These are phyloP conservation scores for Porphyrellus sp. DNA, from an alignment of 1,284 basidiomycete genomes.

Conservation along the genomic window DNA sequence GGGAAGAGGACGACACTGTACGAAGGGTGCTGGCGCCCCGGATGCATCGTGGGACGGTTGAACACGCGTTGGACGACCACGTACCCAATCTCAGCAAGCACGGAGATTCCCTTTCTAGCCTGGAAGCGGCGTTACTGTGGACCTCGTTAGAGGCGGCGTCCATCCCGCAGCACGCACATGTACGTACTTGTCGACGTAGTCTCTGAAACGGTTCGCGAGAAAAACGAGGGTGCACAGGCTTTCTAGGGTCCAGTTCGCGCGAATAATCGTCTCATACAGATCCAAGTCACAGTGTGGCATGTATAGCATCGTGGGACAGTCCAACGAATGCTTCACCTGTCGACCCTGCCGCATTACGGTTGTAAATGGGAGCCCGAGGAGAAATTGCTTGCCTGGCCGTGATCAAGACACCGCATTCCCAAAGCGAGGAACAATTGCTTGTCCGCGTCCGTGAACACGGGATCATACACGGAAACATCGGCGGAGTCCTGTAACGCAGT, in stretches of 20 bases:
- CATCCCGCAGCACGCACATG: conserved; percentile 18
- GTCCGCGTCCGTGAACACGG: conserved; percentile 65
- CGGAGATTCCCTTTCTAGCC: conserved; percentile 30
- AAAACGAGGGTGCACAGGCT: conserved; percentile 40
- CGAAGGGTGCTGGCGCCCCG: conserved; percentile 41
- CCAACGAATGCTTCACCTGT: conserved; percentile 39
- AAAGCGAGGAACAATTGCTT: conserved; percentile 47
- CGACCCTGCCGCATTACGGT: conserved; percentile 13
- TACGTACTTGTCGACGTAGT: conserved; percentile 47
- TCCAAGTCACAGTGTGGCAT: conserved; percentile 76
- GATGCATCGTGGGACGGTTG: conserved; percentile 11
- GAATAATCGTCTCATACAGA: conserved; percentile 63
- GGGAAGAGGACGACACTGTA: conserved; percentile 48
- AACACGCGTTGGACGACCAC: conserved; percentile 6
- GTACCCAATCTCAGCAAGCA: conserved; percentile 30
- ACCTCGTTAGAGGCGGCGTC: conserved; percentile 13
- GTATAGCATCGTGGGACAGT: conserved; percentile 56
- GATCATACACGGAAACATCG: conserved; percentile 60
- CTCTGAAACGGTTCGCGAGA: conserved; percentile 44
- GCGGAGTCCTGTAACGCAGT: conserved; percentile 40
- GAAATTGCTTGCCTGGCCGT: conserved; percentile 45
- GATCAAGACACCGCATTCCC: conserved; percentile 46
- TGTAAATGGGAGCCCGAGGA: not conserved
- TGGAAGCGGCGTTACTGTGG: conserved; percentile 38
- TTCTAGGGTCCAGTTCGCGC: conserved; percentile 54